phyloP scores from a whole-genome alignment of 164 flowering plant species.

The Liriodendron chinense region DNA sequence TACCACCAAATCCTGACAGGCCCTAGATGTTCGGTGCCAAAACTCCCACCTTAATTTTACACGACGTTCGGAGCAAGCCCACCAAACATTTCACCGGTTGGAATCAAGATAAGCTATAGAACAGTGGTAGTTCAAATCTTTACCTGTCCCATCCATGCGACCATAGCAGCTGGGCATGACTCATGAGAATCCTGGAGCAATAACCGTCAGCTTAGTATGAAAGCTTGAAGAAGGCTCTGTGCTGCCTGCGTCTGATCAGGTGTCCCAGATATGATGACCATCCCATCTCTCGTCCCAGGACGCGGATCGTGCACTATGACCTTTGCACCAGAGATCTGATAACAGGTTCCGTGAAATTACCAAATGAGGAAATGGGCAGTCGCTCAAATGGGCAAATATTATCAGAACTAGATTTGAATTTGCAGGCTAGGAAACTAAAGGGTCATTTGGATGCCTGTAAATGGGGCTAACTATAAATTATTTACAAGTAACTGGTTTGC shows the following conservation, averaged over 20 bases:
- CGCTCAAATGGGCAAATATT: neutral
- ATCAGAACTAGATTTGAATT: neutral
- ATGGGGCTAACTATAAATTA: neutral
- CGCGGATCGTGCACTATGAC: conserved; percentile 64
- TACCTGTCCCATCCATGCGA: neutral
- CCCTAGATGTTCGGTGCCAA: neutral
- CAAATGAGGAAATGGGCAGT: neutral
- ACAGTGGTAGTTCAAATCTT: neutral
- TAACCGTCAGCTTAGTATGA: conserved; percentile 57
- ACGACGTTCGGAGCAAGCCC: neutral
- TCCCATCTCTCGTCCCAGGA: conserved; percentile 53
- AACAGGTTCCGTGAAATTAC: neutral
- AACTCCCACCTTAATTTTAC: neutral
- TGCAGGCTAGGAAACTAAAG: neutral
- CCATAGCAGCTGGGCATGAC: neutral
- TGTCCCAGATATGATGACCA: conserved; percentile 77
- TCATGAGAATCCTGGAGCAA: conserved; percentile 14
- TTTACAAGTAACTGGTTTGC: neutral
- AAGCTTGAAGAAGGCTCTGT: conserved; percentile 92
- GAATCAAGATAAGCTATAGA: neutral
- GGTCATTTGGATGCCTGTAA: neutral
- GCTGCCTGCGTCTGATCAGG: conserved; percentile 93
- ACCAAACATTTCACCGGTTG: neutral
- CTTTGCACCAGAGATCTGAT: conserved; percentile 90
- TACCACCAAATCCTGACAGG: neutral